These are phyloP conservation scores for Chlorella sp. DNA, from an alignment of 139 green algal species.

Conservation along the genomic window DNA sequence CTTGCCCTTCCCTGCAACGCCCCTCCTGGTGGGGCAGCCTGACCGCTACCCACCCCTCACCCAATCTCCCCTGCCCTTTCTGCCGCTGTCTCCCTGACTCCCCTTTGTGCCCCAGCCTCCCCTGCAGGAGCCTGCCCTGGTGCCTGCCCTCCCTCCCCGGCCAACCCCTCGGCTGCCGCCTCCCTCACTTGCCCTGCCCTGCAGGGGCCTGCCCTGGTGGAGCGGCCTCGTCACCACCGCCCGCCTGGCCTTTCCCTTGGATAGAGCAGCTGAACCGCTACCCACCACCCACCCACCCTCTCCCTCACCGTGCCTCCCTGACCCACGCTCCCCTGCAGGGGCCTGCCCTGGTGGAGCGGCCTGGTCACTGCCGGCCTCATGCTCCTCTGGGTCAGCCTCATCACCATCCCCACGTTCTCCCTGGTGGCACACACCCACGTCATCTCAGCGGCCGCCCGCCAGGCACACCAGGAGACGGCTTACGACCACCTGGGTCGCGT, in stretches of 20 bases:
- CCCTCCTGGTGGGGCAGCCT: no score
- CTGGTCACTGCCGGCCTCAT: background rate
- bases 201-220: conserved; percentile 19
- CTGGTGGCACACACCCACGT: conserved; percentile 4
- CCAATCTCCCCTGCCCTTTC: background rate
- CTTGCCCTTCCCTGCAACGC: no score
- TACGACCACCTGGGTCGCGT: background rate
- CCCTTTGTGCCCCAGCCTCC: background rate
- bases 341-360: conserved; percentile 9
- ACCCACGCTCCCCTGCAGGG: background rate
- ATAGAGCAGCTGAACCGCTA: no score
- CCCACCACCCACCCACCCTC: background rate
- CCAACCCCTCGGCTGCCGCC: no score
- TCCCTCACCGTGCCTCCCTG: no score
- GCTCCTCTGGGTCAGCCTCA: background rate
- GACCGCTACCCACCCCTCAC: no score
- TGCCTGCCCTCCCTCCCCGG: no score
- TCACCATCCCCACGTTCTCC: conserved; percentile 28
- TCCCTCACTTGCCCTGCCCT: no score
- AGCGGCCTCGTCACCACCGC: background rate
- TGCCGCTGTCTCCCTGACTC: background rate
- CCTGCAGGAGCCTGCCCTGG: background rate
- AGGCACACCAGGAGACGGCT: no score
- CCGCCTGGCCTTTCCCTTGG: no score
- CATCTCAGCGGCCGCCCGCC: no score